Evolutionary conservation across 2,329 filamentous ascomycete genomes (phyloP), one percentile per base, ranked within the genome.

Genomic region (Phialophora chinensis): DNA sequence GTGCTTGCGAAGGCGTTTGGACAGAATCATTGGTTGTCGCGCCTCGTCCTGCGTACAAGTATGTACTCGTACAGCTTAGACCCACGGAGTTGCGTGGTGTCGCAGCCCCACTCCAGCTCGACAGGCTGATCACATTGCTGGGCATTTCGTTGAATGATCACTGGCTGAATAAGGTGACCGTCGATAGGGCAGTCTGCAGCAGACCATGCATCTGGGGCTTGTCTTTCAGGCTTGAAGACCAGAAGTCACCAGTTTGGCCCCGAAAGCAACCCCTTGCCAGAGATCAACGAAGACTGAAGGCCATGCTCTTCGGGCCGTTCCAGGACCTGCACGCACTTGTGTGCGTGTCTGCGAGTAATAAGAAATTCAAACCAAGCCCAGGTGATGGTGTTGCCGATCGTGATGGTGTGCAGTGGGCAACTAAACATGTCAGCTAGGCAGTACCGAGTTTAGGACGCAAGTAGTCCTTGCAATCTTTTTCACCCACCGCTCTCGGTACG

Each of bases 231-330:
- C 17, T 44, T 20, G 17, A 44, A 44, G 38, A n/a, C 38, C 17
- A 7, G 38, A 44, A n/a, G 17, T 44, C 14, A n/a, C 14, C 38
- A 44, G 4, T 42, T 42, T 14, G 38, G 38, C 38, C 35, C 35
- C 35, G 14, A 8, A 44, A 44, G 38, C 38, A n/a, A n/a, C 14
- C 38, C 38, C 38, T n/a, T 44, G 38, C 38, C 38, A 29, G 31
- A 50, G 57, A 60, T 60, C 42, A 50, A 60, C 42, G 31, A 4
- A 25, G 57, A 33, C 44, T 50, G 44, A 44, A 47, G 57, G 14
- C 17, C 38, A 60, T 29, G 42, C 27, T 20, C 44, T 25, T 60
- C 57, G 57, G 57, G 44, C 57, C 57, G 57, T 25, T n/a, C 57
- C 57, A 33, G 44, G 17, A 44, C 57, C 47, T 60, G 57, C 42